Base-by-base conservation (phyloP, 306 rosid genomes). In the Glycine latifolia region DNA sequence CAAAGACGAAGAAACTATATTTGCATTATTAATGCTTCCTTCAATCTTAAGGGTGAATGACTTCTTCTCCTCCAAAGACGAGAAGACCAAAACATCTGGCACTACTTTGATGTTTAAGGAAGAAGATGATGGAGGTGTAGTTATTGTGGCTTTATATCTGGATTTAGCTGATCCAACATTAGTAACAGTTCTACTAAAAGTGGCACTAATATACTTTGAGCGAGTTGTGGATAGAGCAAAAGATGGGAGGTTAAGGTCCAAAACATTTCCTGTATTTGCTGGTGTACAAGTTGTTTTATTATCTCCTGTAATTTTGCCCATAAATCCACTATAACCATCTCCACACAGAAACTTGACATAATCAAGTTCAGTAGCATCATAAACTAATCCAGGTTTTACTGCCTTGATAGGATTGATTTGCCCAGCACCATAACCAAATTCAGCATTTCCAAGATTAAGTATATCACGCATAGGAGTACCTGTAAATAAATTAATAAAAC, bases 151-250 rank as follows among this genome's bases (percentile, higher is more conserved):
- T 8, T 1, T 41, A 67, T 67, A 67, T 1, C 1, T 41, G 5
- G 72, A 67, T 67, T 33, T 67, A 67, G 52, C 52, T 1, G 11
- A 67, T 67, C 72, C 72, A 7, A 67, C 72, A 67, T 67, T 67
- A 0, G 72, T 41, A n/a, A 67, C 72, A 41, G 52, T 67, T 67
- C 72, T 56, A 56, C 50, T 49, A 1, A 11, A 53, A 53, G 58
- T 53, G 58, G 6, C 58, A 4, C 2, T 14, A 2, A 1, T 53
- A 13, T 41, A 41, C 6, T 5, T 14, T 13, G 16, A 4, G 17
- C 8, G 17, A 53, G 8, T 3, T 2, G 62, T 56, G 3, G 61
- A 15, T n/a, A 55, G 9, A 15, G 61, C 31, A 55, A 55, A 55
- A n/a, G 61, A 55, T 15, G 61, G 61, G 61, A 55, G 61, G 7